Evolutionary conservation across 345 rosid species (phyloP), one percentile per base, ranked within the genome.

Genomic region (Turnera subulata): DNA sequence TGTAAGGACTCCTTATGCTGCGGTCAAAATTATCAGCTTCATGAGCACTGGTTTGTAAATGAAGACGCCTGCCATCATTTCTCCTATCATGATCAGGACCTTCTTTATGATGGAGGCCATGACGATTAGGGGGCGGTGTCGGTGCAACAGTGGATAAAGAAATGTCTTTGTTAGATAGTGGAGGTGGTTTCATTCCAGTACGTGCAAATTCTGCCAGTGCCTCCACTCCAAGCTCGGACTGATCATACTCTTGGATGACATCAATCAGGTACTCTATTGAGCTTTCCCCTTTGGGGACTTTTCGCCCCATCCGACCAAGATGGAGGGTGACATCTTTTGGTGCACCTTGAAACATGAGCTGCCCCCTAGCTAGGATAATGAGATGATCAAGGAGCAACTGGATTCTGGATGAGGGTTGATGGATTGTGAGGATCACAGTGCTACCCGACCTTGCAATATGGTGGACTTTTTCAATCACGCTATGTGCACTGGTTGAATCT

Each of bases 361-460:
- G 83, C 21, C 91, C 88, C 0, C 91, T 78, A 57, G 88, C 88
- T 24, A 82, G 76, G 56, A 82, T 55, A 40, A 82, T 73, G 55
- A 84, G 77, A 67, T 84, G 91, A 47, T 82, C 91, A 11, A 84
- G 79, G 4, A 82, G 72, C 58, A 74, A 45, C 40, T 65, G 82
- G 73, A 84, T 78, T 61, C 91, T 65, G 0, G 82, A 78, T 5
- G 88, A 84, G 1, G 91, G 88, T 44, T 82, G 88, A 59, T 84
- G 85, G 63, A 84, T 80, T 19, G 91, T 80, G 60, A 84, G 84
- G 68, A 84, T 73, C 21, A 80, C 91, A 0, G 85, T 84, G 70
- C 88, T 82, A 14, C 88, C 88, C 1, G 84, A 63, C 10, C 79
- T 78, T 0, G 88, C 85, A 5, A 82, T 84, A 80, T 70, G 70